Base-by-base conservation (phyloP, 1,139 yeast genomes). In the Geotrichum europaeum region DNA sequence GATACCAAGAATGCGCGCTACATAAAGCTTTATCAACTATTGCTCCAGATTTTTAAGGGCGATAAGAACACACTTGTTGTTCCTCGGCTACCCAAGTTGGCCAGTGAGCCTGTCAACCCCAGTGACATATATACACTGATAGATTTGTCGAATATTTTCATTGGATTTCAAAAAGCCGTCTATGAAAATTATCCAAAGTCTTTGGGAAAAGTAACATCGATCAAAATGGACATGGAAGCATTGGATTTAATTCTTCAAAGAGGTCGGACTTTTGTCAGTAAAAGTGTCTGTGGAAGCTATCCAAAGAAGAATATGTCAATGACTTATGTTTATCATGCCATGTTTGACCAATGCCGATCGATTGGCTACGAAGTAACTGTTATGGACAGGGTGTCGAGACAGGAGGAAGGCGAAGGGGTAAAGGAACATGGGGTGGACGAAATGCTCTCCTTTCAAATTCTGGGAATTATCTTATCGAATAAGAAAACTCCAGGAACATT, bases 391-490 rank as follows among this genome's bases (percentile, higher is more conserved):
- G 58, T 56, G 4, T 53, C 56, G 13, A 18, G 22, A 7, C 34
- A 22, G 13, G 32, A 40, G 3, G 53, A 49, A 36, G 30, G 18
- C 4, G 18, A 18, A 25, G 43, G 18, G 10, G 43, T 40, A 7
- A 61, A 63, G 55, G 70, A 67, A 51, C 62, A 58, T 28, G 68
- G 68, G 12, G 69, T 68, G 18, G 69, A 68, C 53, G 69, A 68
- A 50, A 53, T 63, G 15, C 58, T 67, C 3, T 55, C 64, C 36
- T 56, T 55, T 22, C 60, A 53, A 25, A 60, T 66, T 40, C 49
- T 51, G 32, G 66, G 61, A 55, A 9, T 53, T 18, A 55, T 50
- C 24, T 30, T 51, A 9, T 55, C 57, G 5, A 28, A 50, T 22
- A 20, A 51, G 6, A 30, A 49, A 30, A 49, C 43, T 4, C 63